These are phyloP conservation scores for Candida krabiensis DNA, from an alignment of 805 yeast genomes.

Conservation along the genomic window DNA sequence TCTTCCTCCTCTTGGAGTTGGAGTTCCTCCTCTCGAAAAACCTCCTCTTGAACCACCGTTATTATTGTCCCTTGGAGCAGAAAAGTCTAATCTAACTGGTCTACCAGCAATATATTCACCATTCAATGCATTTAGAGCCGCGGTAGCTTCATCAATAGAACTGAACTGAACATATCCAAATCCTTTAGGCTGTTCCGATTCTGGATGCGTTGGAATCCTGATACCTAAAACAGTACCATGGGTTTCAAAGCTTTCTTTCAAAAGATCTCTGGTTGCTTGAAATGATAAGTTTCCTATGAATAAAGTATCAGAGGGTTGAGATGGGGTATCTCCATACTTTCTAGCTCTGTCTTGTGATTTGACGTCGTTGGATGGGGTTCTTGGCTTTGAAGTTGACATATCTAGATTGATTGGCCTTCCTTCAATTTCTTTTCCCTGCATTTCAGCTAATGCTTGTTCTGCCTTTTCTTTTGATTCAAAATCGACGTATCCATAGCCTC, in stretches of 20 bases:
- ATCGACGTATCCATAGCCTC: slow-evolving; percentile 98
- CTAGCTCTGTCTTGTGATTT: slow-evolving; percentile 76
- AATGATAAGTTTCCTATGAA: slow-evolving; percentile 96
- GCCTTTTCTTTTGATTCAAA: slow-evolving; percentile 77
- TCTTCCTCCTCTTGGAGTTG: slow-evolving; percentile 39
- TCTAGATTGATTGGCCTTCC: slow-evolving; percentile 96
- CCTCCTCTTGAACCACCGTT: slow-evolving; percentile 27
- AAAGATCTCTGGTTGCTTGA: slow-evolving; percentile 77
- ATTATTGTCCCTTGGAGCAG: slow-evolving; percentile 67
- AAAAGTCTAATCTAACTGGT: slow-evolving; percentile 91
- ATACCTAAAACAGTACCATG: slow-evolving; percentile 84
- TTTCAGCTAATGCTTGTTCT: slow-evolving; percentile 78
- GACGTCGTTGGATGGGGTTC: slow-evolving; percentile 44
- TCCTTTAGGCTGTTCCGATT: slow-evolving; percentile 98
- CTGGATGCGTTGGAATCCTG: slow-evolving; percentile 97
- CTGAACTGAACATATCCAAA: slow-evolving; percentile 96
- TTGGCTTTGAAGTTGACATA: slow-evolving; percentile 83
- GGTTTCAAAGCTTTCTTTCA: slow-evolving; percentile 71
- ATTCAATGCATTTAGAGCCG: slow-evolving; percentile 82
- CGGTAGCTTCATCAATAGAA: slow-evolving; percentile 83
- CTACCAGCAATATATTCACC: slow-evolving; percentile 91
- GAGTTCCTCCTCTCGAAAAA: slow-evolving; percentile 38
- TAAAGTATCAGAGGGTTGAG: slow-evolving; percentile 92
- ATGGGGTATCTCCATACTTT: slow-evolving; percentile 85
- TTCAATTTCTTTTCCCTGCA: slow-evolving; percentile 93